Percentiles rank a stretch among this genome's conserved stretches.
Evolutionary conservation across 805 yeast genomes (phyloP).

Genomic region (Hanseniaspora clermontiae): DNA sequence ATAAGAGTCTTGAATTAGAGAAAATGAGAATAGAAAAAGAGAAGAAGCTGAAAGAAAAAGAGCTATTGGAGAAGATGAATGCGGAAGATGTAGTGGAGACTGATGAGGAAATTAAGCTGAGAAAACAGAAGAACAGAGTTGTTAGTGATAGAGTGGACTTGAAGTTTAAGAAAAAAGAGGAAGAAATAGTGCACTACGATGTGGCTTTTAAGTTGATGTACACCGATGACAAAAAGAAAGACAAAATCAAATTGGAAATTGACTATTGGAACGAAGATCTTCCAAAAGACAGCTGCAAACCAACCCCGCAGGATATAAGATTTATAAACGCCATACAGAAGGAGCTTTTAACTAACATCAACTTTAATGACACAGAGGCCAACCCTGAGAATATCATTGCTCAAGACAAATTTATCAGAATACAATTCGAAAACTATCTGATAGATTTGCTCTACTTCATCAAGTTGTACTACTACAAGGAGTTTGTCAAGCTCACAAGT

Average conservation of each 20-base stretch:
- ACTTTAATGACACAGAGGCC: not conserved
- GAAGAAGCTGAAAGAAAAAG: not conserved
- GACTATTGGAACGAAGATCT: slow-evolving; percentile 4
- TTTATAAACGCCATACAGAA: slow-evolving; percentile 1
- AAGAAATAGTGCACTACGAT: slow-evolving; percentile 4
- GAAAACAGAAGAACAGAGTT: not conserved
- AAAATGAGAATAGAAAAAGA: not conserved
- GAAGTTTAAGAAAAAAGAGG: not conserved
- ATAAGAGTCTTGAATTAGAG: not conserved
- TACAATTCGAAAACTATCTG: slow-evolving; percentile 9
- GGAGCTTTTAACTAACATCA: not conserved
- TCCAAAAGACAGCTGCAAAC: not conserved
- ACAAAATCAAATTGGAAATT: not conserved
- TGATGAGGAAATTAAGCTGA: not conserved
- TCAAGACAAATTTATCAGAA: slow-evolving; percentile 8
- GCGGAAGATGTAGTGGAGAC: not conserved
- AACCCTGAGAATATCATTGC: not conserved
- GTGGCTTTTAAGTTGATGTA: slow-evolving; percentile 4
- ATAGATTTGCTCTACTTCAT: slow-evolving; percentile 7
- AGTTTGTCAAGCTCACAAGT: slow-evolving; percentile 6
- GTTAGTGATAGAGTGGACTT: not conserved
- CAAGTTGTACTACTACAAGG: slow-evolving; percentile 6
- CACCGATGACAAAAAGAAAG: not conserved
- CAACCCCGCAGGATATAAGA: slow-evolving; percentile 5
- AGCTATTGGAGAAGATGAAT: not conserved